Base-by-base conservation (phyloP, 2,329 filamentous ascomycete species). In the Chaetomium sp. region DNA sequence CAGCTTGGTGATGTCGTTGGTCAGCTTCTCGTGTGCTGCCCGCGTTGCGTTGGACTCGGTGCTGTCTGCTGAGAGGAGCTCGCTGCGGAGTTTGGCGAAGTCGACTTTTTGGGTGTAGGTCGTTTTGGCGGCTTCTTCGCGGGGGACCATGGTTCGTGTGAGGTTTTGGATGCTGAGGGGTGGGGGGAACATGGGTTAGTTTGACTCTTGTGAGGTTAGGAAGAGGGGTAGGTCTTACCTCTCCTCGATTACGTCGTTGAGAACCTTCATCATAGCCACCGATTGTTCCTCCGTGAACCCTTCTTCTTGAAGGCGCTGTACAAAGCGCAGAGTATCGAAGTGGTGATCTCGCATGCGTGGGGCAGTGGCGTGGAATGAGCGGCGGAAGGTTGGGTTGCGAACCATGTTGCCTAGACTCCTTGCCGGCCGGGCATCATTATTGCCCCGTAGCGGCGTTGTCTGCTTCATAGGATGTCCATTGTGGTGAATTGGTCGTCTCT, bases 261-360 rank as follows among this genome's bases (percentile, higher is more conserved):
- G 78, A 6, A 97, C 89, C 69, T 89, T 89, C 94, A 99, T 97
- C 88, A 96, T 94, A n/a, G 94, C 92, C 33, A 90, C 91, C 2
- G 91, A 86, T 73, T 99, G 94, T 64, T 91, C 88, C 71, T 97
- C 92, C 32, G 90, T 96, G 71, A 97, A 96, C 0, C 94, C 94
- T 70, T 99, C 94, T 62, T 83, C 83, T 70, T 92, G 86, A 42
- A 99, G 77, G 52, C 89, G 81, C 73, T 96, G 89, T 41, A 99
- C 91, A 69, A 99, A 96, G 74, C 96, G 96, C 59, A 99, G 81
- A 0, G 94, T 99, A 72, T 99, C 94, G 69, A 99, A 99, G 72
- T 99, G 91, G 72, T 99, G 94, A 66, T 96, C 91, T 61, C 88
- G 82, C 52, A 71, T 69, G 50, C 75, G 79, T 40, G 73, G 66